These are phyloP conservation scores for Akanthomyces dipterigenus DNA, from an alignment of 2,329 filamentous ascomycete species.

Conservation along the genomic window DNA sequence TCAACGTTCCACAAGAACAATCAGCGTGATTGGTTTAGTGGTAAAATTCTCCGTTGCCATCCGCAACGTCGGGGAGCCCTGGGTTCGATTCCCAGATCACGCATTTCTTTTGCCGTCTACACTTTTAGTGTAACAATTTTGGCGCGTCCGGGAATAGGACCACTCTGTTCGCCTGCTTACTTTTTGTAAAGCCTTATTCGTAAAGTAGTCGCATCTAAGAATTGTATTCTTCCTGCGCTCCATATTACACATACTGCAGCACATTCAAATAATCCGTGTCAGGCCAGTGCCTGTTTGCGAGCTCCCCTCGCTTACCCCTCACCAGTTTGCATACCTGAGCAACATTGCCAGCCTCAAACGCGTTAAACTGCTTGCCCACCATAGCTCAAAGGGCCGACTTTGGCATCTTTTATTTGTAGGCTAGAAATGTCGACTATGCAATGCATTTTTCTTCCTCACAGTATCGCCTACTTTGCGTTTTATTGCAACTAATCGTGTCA, in stretches of 20 bases:
- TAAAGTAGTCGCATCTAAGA: too few relatives aligned
- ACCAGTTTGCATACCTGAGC: not conserved
- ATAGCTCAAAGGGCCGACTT: not conserved
- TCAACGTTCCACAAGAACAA: not conserved
- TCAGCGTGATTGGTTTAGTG: constrained; percentile 11
- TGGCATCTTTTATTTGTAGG: not conserved
- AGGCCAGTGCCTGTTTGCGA: too few relatives aligned
- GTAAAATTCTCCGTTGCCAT: constrained; percentile 13
- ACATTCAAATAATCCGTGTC: too few relatives aligned
- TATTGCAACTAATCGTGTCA: not conserved
- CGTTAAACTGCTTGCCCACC: not conserved
- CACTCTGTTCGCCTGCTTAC: too few relatives aligned
- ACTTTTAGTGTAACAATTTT: too few relatives aligned
- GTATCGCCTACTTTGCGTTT: not conserved
- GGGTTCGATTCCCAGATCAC: constrained; percentile 13
- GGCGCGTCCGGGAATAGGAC: too few relatives aligned
- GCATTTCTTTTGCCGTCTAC: not conserved
- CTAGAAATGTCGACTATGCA: too few relatives aligned
- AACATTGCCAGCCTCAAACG: not conserved
- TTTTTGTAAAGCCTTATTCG: too few relatives aligned
- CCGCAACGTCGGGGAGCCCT: constrained; percentile 13
- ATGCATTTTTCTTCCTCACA: not conserved
- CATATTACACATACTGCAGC: too few relatives aligned
- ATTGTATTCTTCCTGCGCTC: too few relatives aligned
- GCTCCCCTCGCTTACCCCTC: not conserved